Base-by-base conservation (phyloP, 805 yeast species). In the Kluyveromyces starmeri region DNA sequence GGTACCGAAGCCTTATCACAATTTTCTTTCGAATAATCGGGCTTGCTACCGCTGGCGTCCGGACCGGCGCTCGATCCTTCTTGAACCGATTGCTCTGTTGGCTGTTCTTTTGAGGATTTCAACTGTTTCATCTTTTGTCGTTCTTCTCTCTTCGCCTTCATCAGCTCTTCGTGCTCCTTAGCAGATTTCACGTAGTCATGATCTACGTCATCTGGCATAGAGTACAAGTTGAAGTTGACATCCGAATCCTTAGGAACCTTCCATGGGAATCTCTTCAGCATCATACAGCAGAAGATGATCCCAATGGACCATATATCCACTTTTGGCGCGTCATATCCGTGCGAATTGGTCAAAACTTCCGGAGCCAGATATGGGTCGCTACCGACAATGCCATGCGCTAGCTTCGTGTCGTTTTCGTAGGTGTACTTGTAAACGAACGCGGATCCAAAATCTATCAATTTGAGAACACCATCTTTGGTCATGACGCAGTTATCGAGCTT, bases 331-430 rank as follows among this genome's bases (percentile, higher is more conserved):
- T 83, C 85, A 52, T 81, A 83, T 20, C 69, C 68, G 28, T 53
- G 54, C 2, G 60, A 51, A 2, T 70, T 62, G 3, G 65, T 53
- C 35, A 79, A 62, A 12, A 81, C 88, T 58, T 83, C 94, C 1
- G 94, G 94, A 1, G 92, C 92, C 46, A 83, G 66, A 54, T 83
- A 83, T 8, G 94, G 94, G 58, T 83, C 94, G 11, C 84, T 76
- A 9, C 94, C 94, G 37, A 82, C 88, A 41, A 83, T 71, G 5
- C 92, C 92, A 47, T 74, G 84, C 7, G 83, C 74, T 50, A 67
- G 65, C 11, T 74, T 75, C 12, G 69, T 61, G 24, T 67, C 68
- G 27, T 67, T 70, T 46, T 76, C 82, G 51, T 71, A 78, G 4
- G 92, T 92, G 49, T 81, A 81, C 47, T 74, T 77, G 61, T 80